phyloP scores from a whole-genome alignment of 768 basidiomycete species.

The Mycena latifolia region DNA sequence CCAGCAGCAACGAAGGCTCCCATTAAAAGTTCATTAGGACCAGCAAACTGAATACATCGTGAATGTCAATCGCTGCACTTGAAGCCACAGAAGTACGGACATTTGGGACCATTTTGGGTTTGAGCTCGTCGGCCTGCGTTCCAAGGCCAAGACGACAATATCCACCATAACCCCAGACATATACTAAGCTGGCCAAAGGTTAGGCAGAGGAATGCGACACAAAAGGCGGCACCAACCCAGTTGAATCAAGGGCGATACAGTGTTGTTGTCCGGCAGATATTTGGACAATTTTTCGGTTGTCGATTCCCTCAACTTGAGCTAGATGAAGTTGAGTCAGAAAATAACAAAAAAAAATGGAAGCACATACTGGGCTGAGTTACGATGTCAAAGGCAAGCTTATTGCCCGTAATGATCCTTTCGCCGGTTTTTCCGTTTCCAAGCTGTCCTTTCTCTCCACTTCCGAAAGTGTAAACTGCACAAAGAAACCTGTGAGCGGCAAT shows the following conservation, averaged over 20 bases:
- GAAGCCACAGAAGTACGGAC: constrained; percentile 47
- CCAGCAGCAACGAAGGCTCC: constrained; percentile 80
- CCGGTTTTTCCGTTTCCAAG: constrained; percentile 94
- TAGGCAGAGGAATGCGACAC: neutral
- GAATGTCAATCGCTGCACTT: neutral
- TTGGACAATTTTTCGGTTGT: constrained; percentile 81
- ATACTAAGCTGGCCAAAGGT: constrained; percentile 67
- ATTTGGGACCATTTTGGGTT: constrained; percentile 88
- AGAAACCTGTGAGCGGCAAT: constrained; percentile 9
- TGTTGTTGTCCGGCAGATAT: constrained; percentile 93
- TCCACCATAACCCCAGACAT: constrained; percentile 91
- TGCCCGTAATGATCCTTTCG: constrained; percentile 89
- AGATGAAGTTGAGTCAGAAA: constrained; percentile 13
- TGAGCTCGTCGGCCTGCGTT: constrained; percentile 83
- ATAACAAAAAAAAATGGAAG: constrained; percentile 4
- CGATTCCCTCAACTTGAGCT: constrained; percentile 84
- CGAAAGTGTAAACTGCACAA: constrained; percentile 83
- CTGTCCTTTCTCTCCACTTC: constrained; percentile 94
- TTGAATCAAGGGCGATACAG: constrained; percentile 81
- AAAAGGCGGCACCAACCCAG: constrained; percentile 65
- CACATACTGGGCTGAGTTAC: constrained; percentile 74
- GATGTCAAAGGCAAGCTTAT: constrained; percentile 86
- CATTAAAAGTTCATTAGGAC: constrained; percentile 73
- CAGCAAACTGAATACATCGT: constrained; percentile 73
- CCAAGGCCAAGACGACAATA: constrained; percentile 93